Conservation (phyloP, 768 basidiomycete genomes). For the Rhizopogon salebrosus region DNA sequence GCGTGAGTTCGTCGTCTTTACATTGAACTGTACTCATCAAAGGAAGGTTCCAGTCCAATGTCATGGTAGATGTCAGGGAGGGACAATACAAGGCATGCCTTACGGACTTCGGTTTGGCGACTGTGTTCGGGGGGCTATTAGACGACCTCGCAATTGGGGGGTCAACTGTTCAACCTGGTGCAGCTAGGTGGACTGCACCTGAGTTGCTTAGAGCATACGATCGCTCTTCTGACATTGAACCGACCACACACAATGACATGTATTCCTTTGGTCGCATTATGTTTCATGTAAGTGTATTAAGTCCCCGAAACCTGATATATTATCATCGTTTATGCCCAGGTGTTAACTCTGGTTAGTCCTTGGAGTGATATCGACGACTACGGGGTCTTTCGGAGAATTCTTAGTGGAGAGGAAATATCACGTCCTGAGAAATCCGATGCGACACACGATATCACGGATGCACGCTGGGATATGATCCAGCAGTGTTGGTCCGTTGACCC, state of each 20-base stretch:
- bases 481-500: background rate
- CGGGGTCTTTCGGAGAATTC: background rate
- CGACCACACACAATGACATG: constrained; percentile 28
- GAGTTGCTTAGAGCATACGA: constrained; percentile 13
- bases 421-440: background rate
- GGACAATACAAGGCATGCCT: constrained; percentile 32
- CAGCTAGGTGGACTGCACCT: constrained; percentile 39
- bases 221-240: constrained; percentile 13
- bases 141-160: accelerated
- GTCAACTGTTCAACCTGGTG: constrained; percentile 14
- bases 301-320: background rate
- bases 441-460: background rate
- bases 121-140: constrained; percentile 24
- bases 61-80: constrained; percentile 28
- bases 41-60: constrained; percentile 31
- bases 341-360: background rate
- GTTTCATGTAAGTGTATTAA: background rate
- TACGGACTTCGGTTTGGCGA: constrained; percentile 39
- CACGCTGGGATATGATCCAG: background rate
- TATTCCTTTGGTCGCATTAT: constrained; percentile 29
- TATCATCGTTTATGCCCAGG: background rate
- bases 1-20: background rate
- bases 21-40: background rate
- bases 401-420: background rate
- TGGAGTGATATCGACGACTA: background rate